Conservation (phyloP, 2,329 filamentous ascomycete species). For the Arthrobotrys entomopaga region DNA sequence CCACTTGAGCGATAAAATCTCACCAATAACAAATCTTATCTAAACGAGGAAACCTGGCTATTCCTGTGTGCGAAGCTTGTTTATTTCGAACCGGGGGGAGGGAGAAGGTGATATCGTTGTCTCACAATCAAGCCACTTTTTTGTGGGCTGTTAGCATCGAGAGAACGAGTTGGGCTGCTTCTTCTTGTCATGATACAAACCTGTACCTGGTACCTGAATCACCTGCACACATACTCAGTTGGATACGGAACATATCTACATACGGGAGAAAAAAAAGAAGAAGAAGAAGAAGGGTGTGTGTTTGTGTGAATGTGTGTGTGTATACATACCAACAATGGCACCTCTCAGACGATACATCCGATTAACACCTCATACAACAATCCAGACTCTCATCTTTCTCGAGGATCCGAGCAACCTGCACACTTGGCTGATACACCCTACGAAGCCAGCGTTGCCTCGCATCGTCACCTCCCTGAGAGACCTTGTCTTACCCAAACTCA, state of each 20-base stretch:
- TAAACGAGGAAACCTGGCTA: conserved; percentile 42
- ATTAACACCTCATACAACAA: conserved; percentile 68
- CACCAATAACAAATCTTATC: conserved; percentile 39
- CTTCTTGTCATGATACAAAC: conserved; percentile 5
- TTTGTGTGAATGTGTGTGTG: too few species aligned
- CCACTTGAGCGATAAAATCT: conserved; percentile 7
- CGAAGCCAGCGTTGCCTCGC: conserved; percentile 78
- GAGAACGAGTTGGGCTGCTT: conserved; percentile 5
- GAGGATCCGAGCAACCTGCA: conserved; percentile 85
- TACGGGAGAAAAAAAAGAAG: not conserved
- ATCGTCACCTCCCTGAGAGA: conserved; percentile 87
- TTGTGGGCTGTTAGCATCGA: not conserved
- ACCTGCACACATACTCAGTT: not conserved
- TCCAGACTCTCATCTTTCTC: conserved; percentile 91
- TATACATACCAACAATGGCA: conserved; percentile 70
- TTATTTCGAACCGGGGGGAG: not conserved
- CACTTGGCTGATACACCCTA: conserved; percentile 83
- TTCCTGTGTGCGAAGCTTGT: conserved; percentile 52
- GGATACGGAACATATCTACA: too few species aligned
- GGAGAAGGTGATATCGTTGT: conserved; percentile 18
- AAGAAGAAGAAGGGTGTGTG: not conserved
- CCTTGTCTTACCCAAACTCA: conserved; percentile 86
- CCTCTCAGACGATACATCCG: conserved; percentile 88
- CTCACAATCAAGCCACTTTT: conserved; percentile 35
- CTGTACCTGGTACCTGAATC: conserved; percentile 7